Conservation (phyloP, 164 flowering plant species). For the Amborella trichopoda region DNA sequence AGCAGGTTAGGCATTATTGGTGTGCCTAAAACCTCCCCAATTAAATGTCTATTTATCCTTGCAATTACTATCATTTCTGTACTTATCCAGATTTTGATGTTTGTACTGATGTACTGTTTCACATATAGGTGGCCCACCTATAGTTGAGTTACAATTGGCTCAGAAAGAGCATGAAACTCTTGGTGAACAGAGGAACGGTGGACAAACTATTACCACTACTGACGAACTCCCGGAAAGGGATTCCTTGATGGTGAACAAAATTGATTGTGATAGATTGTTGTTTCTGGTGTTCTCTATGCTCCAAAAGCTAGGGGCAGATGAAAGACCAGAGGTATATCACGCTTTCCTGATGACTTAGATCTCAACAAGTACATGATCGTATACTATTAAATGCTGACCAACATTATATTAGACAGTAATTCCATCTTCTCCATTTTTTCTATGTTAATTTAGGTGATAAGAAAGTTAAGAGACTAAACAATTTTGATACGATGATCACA, state of each 20-base stretch:
- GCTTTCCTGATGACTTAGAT: background rate
- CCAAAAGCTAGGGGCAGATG: slow-evolving; percentile 86
- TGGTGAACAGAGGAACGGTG: slow-evolving; percentile 18
- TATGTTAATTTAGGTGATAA: background rate
- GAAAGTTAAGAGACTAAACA: too few species aligned
- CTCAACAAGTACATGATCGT: too few species aligned
- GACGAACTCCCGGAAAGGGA: slow-evolving; percentile 15
- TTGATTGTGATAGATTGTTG: slow-evolving; percentile 49
- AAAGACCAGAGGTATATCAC: slow-evolving; percentile 84
- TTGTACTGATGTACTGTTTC: too few species aligned
- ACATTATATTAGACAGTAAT: too few species aligned
- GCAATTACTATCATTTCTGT: background rate
- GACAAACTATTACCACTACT: slow-evolving; percentile 4
- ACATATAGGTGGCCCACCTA: too few species aligned
- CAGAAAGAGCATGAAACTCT: slow-evolving; percentile 14
- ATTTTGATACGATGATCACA: too few species aligned
- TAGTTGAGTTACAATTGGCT: too few species aligned
- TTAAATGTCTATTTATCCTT: too few species aligned
- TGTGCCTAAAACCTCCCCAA: too few species aligned
- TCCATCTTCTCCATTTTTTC: background rate
- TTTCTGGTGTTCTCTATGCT: slow-evolving; percentile 80
- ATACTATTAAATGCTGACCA: too few species aligned
- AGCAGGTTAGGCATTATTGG: slow-evolving; percentile 30
- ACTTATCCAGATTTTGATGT: too few species aligned
- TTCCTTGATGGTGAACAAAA: slow-evolving; percentile 16